Evolutionary conservation across 2,329 filamentous ascomycete genomes (phyloP).

Genomic region (Sclerotinia nivalis): DNA sequence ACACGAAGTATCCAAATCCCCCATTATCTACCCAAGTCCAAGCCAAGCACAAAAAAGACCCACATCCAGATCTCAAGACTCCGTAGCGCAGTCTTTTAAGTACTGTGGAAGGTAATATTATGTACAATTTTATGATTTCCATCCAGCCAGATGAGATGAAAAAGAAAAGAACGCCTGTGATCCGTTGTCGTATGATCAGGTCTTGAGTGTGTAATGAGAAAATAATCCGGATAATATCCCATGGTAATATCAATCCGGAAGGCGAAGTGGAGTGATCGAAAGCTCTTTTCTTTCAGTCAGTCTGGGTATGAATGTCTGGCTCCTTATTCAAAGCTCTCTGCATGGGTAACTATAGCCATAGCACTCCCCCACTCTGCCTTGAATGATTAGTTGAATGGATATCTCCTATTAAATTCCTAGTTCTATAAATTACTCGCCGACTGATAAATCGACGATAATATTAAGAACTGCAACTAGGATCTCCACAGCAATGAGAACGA

Average conservation of each 20-base stretch:
- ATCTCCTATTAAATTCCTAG: not conserved
- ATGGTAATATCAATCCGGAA: not conserved
- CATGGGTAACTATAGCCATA: not conserved
- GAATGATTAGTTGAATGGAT: not conserved
- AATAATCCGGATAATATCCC: not conserved
- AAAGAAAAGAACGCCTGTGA: not conserved
- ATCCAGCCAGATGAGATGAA: not conserved
- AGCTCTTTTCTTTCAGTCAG: not conserved
- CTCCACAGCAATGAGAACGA: constrained; percentile 92
- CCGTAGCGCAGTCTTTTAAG: not conserved
- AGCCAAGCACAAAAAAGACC: not conserved
- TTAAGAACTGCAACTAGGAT: constrained; percentile 92
- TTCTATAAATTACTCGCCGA: constrained; percentile 45
- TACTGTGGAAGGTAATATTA: constrained; percentile 6
- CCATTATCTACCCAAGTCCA: not conserved
- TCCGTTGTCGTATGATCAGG: not conserved
- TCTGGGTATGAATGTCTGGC: too few species aligned
- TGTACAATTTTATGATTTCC: not conserved
- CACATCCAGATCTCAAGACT: not conserved
- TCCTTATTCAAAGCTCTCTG: not conserved
- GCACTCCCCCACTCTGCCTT: not conserved
- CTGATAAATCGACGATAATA: constrained; percentile 91
- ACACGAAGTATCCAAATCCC: not conserved
- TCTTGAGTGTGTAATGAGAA: not conserved
- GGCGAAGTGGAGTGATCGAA: not conserved